Percentiles rank a stretch among this genome's conserved stretches.
Evolutionary conservation across 1,139 yeast species (phyloP).

Genomic region (Yamadazyma pseudoaaseri): DNA sequence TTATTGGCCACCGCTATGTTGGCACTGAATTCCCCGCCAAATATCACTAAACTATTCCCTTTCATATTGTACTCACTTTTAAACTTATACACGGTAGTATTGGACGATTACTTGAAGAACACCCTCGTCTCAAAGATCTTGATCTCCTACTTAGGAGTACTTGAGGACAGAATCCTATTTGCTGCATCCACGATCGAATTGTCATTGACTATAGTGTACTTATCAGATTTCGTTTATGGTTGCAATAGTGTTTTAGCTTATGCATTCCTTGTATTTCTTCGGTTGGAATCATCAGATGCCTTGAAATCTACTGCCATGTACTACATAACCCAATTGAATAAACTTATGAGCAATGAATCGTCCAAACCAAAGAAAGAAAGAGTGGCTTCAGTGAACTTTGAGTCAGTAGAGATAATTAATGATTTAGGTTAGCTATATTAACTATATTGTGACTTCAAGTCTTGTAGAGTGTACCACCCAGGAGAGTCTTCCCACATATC

Average conservation of each 20-base stretch:
- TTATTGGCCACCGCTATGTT: slow-evolving; percentile 34
- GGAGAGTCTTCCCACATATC: slow-evolving; percentile 75
- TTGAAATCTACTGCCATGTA: slow-evolving; percentile 16
- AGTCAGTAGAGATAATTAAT: slow-evolving; percentile 27
- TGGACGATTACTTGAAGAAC: slow-evolving; percentile 35
- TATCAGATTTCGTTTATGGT: slow-evolving; percentile 21
- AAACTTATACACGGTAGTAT: slow-evolving; percentile 35
- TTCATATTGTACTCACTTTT: slow-evolving; percentile 46
- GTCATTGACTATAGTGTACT: slow-evolving; percentile 26
- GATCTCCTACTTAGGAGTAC: slow-evolving; percentile 28
- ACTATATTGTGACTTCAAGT: slow-evolving; percentile 42
- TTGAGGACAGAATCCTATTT: slow-evolving; percentile 36
- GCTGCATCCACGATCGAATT: slow-evolving; percentile 42
- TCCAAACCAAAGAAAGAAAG: slow-evolving; percentile 10
- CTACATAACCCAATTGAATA: background rate
- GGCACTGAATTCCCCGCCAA: slow-evolving; percentile 25
- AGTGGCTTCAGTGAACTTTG: slow-evolving; percentile 29
- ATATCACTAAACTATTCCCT: slow-evolving; percentile 38
- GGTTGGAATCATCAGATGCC: slow-evolving; percentile 44
- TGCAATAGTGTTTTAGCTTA: slow-evolving; percentile 30
- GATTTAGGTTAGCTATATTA: slow-evolving; percentile 20
- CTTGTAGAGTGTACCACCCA: slow-evolving; percentile 69
- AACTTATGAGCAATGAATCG: background rate
- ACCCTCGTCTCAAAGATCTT: slow-evolving; percentile 30
- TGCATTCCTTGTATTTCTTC: slow-evolving; percentile 33